Conservation (phyloP, 2,329 filamentous ascomycete species). For the Beauveria varroae region DNA sequence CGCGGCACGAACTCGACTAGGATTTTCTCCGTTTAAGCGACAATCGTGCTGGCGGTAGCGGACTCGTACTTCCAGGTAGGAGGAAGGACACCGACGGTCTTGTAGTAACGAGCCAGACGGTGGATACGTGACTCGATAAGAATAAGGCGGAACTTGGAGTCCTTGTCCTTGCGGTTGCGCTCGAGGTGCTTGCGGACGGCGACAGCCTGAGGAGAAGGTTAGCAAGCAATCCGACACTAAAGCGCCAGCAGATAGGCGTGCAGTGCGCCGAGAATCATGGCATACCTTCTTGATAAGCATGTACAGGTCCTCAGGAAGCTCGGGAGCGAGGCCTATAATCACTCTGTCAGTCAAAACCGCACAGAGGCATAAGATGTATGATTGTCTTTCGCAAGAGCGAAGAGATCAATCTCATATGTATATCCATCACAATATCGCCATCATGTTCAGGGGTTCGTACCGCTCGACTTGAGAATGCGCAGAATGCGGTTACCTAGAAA, state of each 20-base stretch:
- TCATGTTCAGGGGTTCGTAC: slow-evolving; percentile 56
- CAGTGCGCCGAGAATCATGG: not conserved
- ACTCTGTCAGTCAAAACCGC: slow-evolving; percentile 91
- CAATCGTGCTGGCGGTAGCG: slow-evolving; percentile 89
- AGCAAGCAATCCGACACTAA: slow-evolving; percentile 13
- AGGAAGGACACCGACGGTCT: slow-evolving; percentile 77
- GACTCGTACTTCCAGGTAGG: slow-evolving; percentile 99
- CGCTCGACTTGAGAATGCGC: slow-evolving; percentile 93
- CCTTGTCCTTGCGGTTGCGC: slow-evolving; percentile 99
- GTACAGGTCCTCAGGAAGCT: slow-evolving; percentile 99
- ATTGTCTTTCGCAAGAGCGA: slow-evolving; percentile 15
- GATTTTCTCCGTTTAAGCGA: slow-evolving; percentile 58
- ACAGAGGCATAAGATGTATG: slow-evolving; percentile 60
- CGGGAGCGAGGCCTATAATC: slow-evolving; percentile 95
- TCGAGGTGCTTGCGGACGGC: slow-evolving; percentile 99
- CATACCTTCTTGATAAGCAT: slow-evolving; percentile 99
- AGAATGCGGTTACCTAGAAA: slow-evolving; percentile 96
- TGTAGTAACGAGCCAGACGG: slow-evolving; percentile 99
- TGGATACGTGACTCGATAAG: slow-evolving; percentile 99
- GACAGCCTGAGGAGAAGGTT: slow-evolving; percentile 58
- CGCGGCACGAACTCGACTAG: slow-evolving; percentile 11
- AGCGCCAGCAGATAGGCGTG: not conserved
- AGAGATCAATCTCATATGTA: slow-evolving; percentile 16
- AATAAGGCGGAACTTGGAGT: slow-evolving; percentile 99
- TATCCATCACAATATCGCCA: slow-evolving; percentile 20